A percentile compares a stretch with the other conserved stretches of the same genome.
phyloP scores from a whole-genome alignment of 2,329 filamentous ascomycete species.

The Graphilbum ipis-grandicollis region DNA sequence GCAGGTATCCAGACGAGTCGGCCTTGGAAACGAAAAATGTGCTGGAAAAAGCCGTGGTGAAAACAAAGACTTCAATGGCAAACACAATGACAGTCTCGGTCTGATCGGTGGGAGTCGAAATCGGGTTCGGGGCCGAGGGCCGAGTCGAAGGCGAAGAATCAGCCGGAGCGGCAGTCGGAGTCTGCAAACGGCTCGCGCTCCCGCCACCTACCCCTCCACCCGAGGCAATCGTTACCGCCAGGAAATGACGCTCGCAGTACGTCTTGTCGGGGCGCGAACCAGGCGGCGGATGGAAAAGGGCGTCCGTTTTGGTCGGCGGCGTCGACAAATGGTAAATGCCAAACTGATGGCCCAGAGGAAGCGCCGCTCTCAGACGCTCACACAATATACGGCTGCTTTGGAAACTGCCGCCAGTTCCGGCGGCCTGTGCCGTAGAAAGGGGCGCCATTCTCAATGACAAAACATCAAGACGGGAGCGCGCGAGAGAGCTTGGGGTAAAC shows the following conservation, averaged over 20 bases:
- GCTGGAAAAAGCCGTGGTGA: constrained; percentile 61
- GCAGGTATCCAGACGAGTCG: constrained; percentile 81
- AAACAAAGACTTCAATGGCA: constrained; percentile 76
- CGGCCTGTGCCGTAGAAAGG: no score
- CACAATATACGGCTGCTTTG: constrained; percentile 15
- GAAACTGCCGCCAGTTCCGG: not conserved
- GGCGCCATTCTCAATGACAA: not conserved
- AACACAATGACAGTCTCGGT: constrained; percentile 44
- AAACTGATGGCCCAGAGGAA: constrained; percentile 40
- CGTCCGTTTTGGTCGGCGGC: constrained; percentile 52
- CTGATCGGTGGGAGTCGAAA: no score
- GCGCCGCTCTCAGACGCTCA: constrained; percentile 26
- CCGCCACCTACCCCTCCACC: no score
- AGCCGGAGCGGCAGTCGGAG: no score
- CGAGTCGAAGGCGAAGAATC: no score
- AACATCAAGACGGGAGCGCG: not conserved
- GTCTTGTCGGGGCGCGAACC: constrained; percentile 57
- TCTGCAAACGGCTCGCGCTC: no score
- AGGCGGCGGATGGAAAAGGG: constrained; percentile 67
- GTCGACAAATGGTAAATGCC: constrained; percentile 77
- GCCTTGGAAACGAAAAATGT: constrained; percentile 94
- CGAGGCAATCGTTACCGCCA: constrained; percentile 30
- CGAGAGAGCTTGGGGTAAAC: no score
- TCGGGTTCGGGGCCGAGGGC: no score
- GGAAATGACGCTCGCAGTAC: constrained; percentile 71